These are phyloP conservation scores for Sistotremastrum niveocremeum DNA, from an alignment of 768 basidiomycete species.

Conservation along the genomic window DNA sequence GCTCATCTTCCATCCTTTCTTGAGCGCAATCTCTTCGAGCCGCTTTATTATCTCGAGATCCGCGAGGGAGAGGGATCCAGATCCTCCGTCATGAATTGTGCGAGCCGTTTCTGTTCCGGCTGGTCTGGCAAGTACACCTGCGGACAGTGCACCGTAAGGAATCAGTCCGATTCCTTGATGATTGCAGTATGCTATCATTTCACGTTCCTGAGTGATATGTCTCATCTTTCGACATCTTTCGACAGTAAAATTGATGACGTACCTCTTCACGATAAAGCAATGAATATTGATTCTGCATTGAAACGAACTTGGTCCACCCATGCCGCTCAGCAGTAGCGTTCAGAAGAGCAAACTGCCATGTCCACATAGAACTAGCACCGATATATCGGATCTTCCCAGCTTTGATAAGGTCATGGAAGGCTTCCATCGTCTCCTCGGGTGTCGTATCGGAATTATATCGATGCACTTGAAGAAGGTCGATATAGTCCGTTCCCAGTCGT, in stretches of 20 bases:
- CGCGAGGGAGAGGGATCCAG: constrained; percentile 10
- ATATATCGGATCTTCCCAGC: constrained; percentile 20
- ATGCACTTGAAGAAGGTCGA: constrained; percentile 19
- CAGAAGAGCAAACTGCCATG: constrained; percentile 33
- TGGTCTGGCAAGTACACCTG: constrained; percentile 27
- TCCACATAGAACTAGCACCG: constrained; percentile 31
- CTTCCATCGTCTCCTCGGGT: constrained; percentile 22
- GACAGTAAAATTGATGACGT: background rate
- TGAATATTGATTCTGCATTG: constrained; percentile 43
- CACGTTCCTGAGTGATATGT: constrained; percentile 23
- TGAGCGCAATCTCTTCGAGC: constrained; percentile 28
- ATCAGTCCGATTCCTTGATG: constrained; percentile 39
- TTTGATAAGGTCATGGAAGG: constrained; percentile 23
- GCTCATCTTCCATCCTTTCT: constrained; percentile 27
- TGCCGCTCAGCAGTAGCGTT: constrained; percentile 30
- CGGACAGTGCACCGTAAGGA: constrained; percentile 33
- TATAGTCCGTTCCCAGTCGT: constrained; percentile 5
- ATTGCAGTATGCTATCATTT: constrained; percentile 33
- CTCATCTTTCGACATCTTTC: background rate
- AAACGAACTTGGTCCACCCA: constrained; percentile 40
- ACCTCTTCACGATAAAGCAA: constrained; percentile 43
- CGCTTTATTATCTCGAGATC: constrained; percentile 24
- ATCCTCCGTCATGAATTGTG: constrained; percentile 7
- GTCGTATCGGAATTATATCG: constrained; percentile 15
- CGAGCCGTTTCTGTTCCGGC: constrained; percentile 15